A percentile compares a stretch with the other conserved stretches of the same genome.
phyloP scores from a whole-genome alignment of 768 basidiomycete genomes.

The Tylopilus felleus region DNA sequence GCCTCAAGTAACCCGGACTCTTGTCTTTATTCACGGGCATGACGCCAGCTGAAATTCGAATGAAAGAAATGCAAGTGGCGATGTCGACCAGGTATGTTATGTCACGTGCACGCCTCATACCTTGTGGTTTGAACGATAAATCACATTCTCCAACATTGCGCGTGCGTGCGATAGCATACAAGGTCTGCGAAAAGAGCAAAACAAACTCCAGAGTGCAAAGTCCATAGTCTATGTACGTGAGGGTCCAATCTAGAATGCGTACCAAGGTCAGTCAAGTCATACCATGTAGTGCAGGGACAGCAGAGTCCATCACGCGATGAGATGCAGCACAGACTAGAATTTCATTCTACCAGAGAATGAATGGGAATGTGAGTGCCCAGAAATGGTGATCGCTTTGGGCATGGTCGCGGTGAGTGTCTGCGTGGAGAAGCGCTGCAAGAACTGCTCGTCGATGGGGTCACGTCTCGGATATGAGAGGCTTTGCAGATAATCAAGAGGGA shows the following conservation, averaged over 20 bases:
- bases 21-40: neutral
- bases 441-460: conserved; percentile 62
- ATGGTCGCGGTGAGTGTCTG: conserved; percentile 21
- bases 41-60: neutral
- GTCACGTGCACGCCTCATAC: conserved; percentile 12
- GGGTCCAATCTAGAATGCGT: conserved; percentile 21
- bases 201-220: conserved; percentile 22
- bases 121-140: conserved; percentile 4
- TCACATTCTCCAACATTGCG: conserved; percentile 17
- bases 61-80: neutral
- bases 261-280: conserved; percentile 11
- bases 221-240: conserved; percentile 31
- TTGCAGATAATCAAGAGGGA: conserved; percentile 63
- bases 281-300: conserved; percentile 2
- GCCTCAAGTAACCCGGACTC: neutral
- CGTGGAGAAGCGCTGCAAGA: conserved; percentile 54
- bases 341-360: conserved; percentile 29
- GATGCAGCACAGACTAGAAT: conserved; percentile 2
- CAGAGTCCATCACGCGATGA: neutral
- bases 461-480: conserved; percentile 51
- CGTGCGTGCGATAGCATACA: conserved; percentile 22
- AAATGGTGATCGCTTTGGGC: conserved; percentile 13
- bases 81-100: neutral
- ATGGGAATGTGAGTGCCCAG: conserved; percentile 15
- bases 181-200: conserved; percentile 11